Evolutionary conservation across 192 early-diverging fungal genomes (phyloP).

Genomic region (Paraglomus occultum): DNA sequence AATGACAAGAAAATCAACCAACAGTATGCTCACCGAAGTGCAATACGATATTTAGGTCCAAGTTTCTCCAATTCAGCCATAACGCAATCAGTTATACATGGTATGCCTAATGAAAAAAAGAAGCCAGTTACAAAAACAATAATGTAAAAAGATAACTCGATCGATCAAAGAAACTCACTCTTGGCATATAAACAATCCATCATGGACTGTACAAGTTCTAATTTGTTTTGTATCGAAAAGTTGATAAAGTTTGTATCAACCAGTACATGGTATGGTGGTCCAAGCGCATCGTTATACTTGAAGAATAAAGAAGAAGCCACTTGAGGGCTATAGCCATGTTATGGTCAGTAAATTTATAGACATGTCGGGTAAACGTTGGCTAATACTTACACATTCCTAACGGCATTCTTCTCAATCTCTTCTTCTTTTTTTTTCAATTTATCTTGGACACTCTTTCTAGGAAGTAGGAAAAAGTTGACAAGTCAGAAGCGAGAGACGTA

Average conservation of each 20-base stretch:
- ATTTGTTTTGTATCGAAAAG: slow-evolving; percentile 98
- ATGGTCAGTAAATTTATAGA: slow-evolving; percentile 3
- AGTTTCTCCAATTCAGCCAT: slow-evolving; percentile 99
- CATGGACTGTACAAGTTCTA: slow-evolving; percentile 94
- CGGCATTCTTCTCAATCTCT: slow-evolving; percentile 65
- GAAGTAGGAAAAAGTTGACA: neutral
- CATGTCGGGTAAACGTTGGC: neutral
- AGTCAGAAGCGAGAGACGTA: neutral
- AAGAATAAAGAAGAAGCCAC: slow-evolving; percentile 95
- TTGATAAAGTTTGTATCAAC: slow-evolving; percentile 99
- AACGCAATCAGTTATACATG: slow-evolving; percentile 98
- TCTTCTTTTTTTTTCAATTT: slow-evolving; percentile 66
- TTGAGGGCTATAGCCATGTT: slow-evolving; percentile 66
- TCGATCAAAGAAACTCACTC: slow-evolving; percentile 49
- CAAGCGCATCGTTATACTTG: slow-evolving; percentile 92
- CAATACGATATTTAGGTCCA: slow-evolving; percentile 94
- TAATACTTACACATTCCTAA: slow-evolving; percentile 71
- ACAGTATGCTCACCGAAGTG: slow-evolving; percentile 60
- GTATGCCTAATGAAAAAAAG: slow-evolving; percentile 57
- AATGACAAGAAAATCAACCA: slow-evolving; percentile 22
- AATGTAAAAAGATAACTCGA: neutral
- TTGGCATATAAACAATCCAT: slow-evolving; percentile 99
- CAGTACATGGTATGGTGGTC: slow-evolving; percentile 94
- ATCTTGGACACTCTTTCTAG: slow-evolving; percentile 56
- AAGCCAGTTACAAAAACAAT: neutral